phyloP scores from a whole-genome alignment of 345 rosid species.

The Streptanthus diversifolius region DNA sequence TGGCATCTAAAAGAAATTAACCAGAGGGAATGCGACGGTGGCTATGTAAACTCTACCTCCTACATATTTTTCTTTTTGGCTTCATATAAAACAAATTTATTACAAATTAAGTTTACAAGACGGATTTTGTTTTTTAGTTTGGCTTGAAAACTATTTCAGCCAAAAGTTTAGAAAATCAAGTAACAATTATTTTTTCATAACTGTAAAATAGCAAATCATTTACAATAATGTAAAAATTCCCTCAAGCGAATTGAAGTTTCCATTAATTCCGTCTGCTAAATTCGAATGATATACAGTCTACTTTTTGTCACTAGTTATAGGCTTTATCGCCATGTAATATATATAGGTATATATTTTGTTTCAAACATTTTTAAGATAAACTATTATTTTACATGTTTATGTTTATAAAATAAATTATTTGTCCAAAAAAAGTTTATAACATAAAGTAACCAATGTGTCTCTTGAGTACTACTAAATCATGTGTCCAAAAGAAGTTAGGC shows the following conservation, averaged over 20 bases:
- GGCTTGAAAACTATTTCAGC: background rate
- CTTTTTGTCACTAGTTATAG: background rate
- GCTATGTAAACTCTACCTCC: no score
- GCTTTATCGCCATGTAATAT: background rate
- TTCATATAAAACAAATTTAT: background rate
- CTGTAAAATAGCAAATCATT: background rate
- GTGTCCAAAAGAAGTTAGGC: background rate
- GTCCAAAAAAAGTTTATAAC: no score
- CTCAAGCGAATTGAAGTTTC: background rate
- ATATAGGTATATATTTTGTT: no score
- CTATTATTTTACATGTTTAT: no score
- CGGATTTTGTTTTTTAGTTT: background rate
- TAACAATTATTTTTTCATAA: background rate
- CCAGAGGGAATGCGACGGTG: no score
- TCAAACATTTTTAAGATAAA: no score
- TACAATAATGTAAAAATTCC: background rate
- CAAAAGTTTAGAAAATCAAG: background rate
- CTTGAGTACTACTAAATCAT: background rate
- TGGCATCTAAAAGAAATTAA: background rate
- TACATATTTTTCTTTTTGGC: background rate
- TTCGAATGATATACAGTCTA: background rate
- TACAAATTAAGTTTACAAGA: no score
- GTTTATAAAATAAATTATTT: no score
- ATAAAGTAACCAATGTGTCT: no score
- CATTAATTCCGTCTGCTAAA: background rate